Base-by-base conservation (phyloP, 164 flowering plant genomes). In the Vitis cinerea region DNA sequence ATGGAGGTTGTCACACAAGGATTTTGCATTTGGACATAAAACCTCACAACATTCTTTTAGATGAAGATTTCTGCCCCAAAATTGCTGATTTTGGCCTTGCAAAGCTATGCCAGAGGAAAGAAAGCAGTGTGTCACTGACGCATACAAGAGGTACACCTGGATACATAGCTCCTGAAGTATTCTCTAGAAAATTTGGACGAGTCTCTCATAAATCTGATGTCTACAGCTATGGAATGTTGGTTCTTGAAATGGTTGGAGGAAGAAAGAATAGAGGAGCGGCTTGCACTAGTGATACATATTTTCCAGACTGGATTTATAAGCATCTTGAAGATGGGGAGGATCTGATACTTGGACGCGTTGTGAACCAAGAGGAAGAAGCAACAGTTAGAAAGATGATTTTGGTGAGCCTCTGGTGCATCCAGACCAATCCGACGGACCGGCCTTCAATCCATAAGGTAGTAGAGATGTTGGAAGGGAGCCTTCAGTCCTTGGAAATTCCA, bases 21-120 rank as follows among this genome's bases (percentile, higher is more conserved):
- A 77, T 77, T 48, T 27, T 77, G 15, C 80, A 77, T 49, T 66
- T 77, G 47, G 77, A 77, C 69, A 77, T 77, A 62, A 78, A 80
- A 57, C 83, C 82, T 8, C 80, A 80, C 7, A 80, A 80, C 57
- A 74, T 80, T 50, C 65, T 72, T 4, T 13, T 80, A 1, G 80
- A 72, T 54, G 68, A 54, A 19, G 56, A 77, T n/a, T 75, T 77
- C 12, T 63, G 66, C 44, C 83, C 79, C 0, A 78, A 78, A 52
- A 75, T 78, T 13, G 70, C 81, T 2, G 81, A 81, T 65, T 81
- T 77, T 57, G 81, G 83, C 9, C 75, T 78, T 1, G 81, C 83
- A 1, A 81, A 73, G 30, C 61, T 70, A 2, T 75, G 72, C 69
- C 9, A 49, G 7, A 47, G 15, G 51, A 75, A 70, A 15, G 79